Base-by-base conservation (phyloP, 2,329 filamentous ascomycete genomes). In the Calonectria hongkongensis region DNA sequence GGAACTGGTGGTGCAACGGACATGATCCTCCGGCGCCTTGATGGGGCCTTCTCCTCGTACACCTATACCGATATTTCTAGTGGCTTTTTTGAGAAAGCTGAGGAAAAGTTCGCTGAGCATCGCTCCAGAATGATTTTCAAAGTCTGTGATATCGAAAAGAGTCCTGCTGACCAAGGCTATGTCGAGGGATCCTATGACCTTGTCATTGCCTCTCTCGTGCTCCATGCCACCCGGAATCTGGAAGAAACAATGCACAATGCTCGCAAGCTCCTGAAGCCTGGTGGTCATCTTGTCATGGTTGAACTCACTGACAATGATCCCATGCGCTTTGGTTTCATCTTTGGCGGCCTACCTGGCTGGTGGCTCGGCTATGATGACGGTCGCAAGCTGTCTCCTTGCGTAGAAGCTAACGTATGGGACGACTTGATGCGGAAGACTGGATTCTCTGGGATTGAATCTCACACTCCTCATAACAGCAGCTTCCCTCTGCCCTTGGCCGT, bases 321-420 rank as follows among this genome's bases (percentile, higher is more conserved):
- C 2, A 54, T 54, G 50, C 50, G 50, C 50, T 54, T 54, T 30
- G 50, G 50, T 21, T 54, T 54, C 50, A 54, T 54, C n/a, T 54
- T 54, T 33, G 50, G 50, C 6, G 50, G 50, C 16, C 18, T 54
- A 7, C 50, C 50, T 33, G 50, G 50, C 8, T 54, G 50, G 50
- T 54, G 50, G 50, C 50, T 54, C 16, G 50, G 50, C 28, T 54
- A 30, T n/a, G 50, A 54, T 27, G 50, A 54, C n/a, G 50, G 50
- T 3, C 50, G 50, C 50, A 54, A 54, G 18, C 50, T 54, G 13
- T 54, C 50, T 33, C 50, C 50, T n/a, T 54, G 50, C 16, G 50
- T 54, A 9, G 50, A 27, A n/a, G 21, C 50, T 6, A 27, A 54
- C 16, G 50, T 54, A n/a, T 54, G 50, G 50, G 50, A 33, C 16